These are phyloP conservation scores for Odontarrhena argentea DNA, from an alignment of 345 rosid genomes.

Conservation along the genomic window DNA sequence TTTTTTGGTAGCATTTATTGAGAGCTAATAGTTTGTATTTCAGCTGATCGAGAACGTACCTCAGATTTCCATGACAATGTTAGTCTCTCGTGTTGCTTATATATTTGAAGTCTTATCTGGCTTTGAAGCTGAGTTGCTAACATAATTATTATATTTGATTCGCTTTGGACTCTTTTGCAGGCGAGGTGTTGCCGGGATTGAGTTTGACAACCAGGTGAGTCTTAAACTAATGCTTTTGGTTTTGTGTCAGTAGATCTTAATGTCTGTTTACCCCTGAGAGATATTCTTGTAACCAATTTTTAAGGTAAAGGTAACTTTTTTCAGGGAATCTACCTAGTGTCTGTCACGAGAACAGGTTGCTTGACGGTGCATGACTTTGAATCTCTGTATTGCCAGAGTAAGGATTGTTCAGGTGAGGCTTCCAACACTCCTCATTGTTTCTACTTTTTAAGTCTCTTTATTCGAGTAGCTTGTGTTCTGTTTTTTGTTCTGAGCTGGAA, in stretches of 20 bases:
- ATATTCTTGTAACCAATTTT: conserved; percentile 8
- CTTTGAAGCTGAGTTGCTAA: neutral
- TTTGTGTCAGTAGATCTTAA: neutral
- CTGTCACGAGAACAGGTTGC: conserved; percentile 84
- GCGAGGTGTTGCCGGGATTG: conserved; percentile 64
- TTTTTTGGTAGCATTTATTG: neutral
- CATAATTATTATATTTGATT: too few relatives aligned
- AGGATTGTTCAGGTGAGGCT: conserved; percentile 35
- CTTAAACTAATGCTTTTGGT: conserved; percentile 1
- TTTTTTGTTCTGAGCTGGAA: conserved; percentile 17
- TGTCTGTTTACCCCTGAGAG: conserved; percentile 6
- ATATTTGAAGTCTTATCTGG: too few relatives aligned
- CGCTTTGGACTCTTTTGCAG: conserved; percentile 41
- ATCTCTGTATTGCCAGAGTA: conserved; percentile 62
- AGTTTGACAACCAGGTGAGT: conserved; percentile 82
- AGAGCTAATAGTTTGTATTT: conserved; percentile 25
- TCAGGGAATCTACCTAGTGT: conserved; percentile 83
- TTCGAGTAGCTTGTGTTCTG: neutral
- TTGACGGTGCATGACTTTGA: conserved; percentile 89
- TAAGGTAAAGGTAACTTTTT: conserved; percentile 8
- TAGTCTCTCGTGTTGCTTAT: conserved; percentile 20
- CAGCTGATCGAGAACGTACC: conserved; percentile 37
- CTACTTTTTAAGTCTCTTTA: neutral
- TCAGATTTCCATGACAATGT: conserved; percentile 6
- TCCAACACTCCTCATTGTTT: neutral